Base-by-base conservation (phyloP, 2,329 filamentous ascomycete species). In the Xylaria digitata region DNA sequence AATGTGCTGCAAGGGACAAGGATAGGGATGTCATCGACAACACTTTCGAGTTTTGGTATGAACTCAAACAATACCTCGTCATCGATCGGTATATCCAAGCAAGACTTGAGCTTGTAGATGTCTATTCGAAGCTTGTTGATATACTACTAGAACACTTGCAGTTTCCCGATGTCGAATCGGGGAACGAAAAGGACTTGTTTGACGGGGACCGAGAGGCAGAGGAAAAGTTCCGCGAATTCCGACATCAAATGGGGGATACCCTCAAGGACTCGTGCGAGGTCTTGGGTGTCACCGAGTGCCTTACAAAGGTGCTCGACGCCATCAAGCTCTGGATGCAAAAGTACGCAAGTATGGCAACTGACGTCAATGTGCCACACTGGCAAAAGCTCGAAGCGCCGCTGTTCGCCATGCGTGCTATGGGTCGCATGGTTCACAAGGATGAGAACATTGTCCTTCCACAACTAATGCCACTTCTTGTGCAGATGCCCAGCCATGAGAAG, bases 11-110 rank as follows among this genome's bases (percentile, higher is more conserved):
- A 11, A 87, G 92, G 72, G 96, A 99, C 78, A 90, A 89, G 77
- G 95, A 97, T 61, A 89, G 92, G 68, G 96, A 99, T 72, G 93
- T 94, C 4, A 94, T 99, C 70, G 92, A 93, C 61, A 89, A 96
- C 75, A 99, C 96, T 0, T 99, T 99, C 80, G 89, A 89, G 72
- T 98, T 99, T 82, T 99, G 96, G 96, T 98, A 96, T 78, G 96
- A 99, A 77, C 86, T 99, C 53, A 99, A 99, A 83, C 94, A 97
- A 78, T 97, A 97, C 78, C 85, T 99, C 54, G 94, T 94, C 1
- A 81, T 99, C 60, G 95, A 98, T 42, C 91, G 91, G 72, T 99
- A 97, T 77, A 92, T 92, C 58, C 87, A 94, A 74, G 92, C 94
- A 46, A 89, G 94, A 58, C 80, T 93, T 70, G 86, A 92, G 73